Base-by-base conservation (phyloP, 2,329 filamentous ascomycete genomes). In the Beauveria caledonica region DNA sequence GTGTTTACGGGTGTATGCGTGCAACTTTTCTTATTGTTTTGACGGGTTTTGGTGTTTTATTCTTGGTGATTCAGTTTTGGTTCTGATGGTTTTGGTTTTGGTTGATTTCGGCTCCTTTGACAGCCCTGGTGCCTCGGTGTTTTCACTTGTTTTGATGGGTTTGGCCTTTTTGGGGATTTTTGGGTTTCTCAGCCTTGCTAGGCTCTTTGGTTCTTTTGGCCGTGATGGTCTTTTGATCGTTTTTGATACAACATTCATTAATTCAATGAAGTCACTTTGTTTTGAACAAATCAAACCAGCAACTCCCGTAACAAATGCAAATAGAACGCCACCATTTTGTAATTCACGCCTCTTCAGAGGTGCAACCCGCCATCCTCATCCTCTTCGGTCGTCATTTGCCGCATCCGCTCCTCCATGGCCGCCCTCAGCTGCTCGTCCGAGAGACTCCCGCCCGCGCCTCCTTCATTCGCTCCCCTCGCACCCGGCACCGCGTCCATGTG, bases 391-490 rank as follows among this genome's bases (percentile, higher is more conserved):
- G 68, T 74, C 25, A 79, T 67, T 7, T 73, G 67, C 51, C 77
- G 75, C 72, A 87, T 75, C 57, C 80, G 80, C 65, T 80, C 80
- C 66, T 83, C 79, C 62, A 88, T 68, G 55, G 77, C 77, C 63
- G 77, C 72, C 60, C 82, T 75, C 58, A 89, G 72, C 69, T 87
- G 79, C 63, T 86, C 83, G 63, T 86, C 85, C 23, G 75, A 77
- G 59, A 87, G 64, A 36, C 78, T 77, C 10, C 81, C 80, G 21
- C 80, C 78, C 25, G 36, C 53, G 3, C 44, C 39, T 11, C 23
- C 45, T 44, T 63, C 65, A 0, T 49, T 49, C 17, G 23, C 15
- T 23, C 15, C 15, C 50, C 29, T 9, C 21, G 21, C 13, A 29
- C n/a, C 5, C 10, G n/a, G 49, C 51, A 67, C 64, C 3, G 60